Percentiles rank a stretch among this genome's conserved stretches.
Evolutionary conservation across 805 yeast genomes (phyloP).

Genomic region (Spathaspora arborariae): DNA sequence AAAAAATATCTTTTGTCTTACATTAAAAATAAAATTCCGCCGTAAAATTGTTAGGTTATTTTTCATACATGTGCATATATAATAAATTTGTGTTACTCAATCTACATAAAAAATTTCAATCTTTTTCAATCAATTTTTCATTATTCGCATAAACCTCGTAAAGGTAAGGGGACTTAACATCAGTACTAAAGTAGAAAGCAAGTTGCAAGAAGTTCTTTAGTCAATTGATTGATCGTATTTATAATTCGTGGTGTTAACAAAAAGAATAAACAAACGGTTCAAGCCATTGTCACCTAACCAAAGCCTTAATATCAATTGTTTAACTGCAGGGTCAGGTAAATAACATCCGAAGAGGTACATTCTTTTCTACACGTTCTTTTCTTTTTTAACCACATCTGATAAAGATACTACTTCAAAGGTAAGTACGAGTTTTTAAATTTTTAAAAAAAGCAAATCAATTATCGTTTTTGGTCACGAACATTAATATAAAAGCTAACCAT

Average conservation of each 20-base stretch:
- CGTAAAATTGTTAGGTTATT: neutral
- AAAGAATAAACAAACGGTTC: neutral
- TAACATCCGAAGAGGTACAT: neutral
- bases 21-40: neutral
- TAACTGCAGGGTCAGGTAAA: neutral
- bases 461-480: neutral
- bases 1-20: neutral
- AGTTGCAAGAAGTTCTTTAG: neutral
- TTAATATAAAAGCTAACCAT: neutral
- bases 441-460: neutral
- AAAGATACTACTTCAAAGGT: neutral
- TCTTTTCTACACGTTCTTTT: neutral
- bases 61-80: neutral
- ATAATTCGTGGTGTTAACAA: neutral
- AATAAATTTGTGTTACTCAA: neutral
- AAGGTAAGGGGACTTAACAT: neutral
- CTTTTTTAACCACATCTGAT: no score
- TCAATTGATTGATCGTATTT: neutral
- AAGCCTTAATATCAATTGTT: neutral
- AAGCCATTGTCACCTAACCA: neutral
- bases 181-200: neutral
- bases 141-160: neutral
- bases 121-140: neutral
- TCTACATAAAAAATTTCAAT: conserved; percentile 1
- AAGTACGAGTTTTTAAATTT: no score